phyloP scores from a whole-genome alignment of 2,329 filamentous ascomycete genomes.

The Remersonia thermophila region DNA sequence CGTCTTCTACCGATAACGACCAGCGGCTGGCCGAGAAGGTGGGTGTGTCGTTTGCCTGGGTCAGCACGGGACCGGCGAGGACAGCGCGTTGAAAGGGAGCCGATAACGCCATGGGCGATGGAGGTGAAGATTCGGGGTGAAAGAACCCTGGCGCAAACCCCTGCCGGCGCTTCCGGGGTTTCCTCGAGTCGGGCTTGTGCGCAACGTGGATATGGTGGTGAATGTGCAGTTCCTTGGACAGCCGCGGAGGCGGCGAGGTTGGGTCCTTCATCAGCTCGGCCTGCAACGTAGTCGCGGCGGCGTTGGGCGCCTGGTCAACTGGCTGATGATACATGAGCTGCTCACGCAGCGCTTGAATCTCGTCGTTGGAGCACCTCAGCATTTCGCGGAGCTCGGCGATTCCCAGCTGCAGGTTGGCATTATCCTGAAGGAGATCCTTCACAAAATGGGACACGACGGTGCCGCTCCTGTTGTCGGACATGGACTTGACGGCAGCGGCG shows the following conservation, averaged over 20 bases:
- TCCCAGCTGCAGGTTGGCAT: slow-evolving; percentile 82
- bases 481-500: slow-evolving; percentile 58
- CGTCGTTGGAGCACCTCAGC: slow-evolving; percentile 82
- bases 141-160: slow-evolving; percentile 50
- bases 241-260: slow-evolving; percentile 14
- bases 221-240: slow-evolving; percentile 72
- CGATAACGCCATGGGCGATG: slow-evolving; percentile 28
- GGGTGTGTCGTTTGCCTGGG: slow-evolving; percentile 17
- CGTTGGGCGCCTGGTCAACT: slow-evolving; percentile 25
- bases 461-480: slow-evolving; percentile 45
- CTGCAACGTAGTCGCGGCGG: slow-evolving; percentile 44
- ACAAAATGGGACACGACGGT: slow-evolving; percentile 91
- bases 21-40: slow-evolving; percentile 46
- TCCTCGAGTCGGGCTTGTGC: slow-evolving; percentile 47
- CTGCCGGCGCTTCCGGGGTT: slow-evolving; percentile 60
- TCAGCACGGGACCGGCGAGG: slow-evolving; percentile 35
- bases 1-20: slow-evolving; percentile 48
- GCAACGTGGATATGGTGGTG: slow-evolving; percentile 86
- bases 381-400: slow-evolving; percentile 86
- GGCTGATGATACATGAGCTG: slow-evolving; percentile 73
- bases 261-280: slow-evolving; percentile 53
- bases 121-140: slow-evolving; percentile 29
- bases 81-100: slow-evolving; percentile 28
- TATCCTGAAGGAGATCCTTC: slow-evolving; percentile 87
- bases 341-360: slow-evolving; percentile 77